Evolutionary conservation across 257 asterid genomes (phyloP), one percentile per base, ranked within the genome.

Genomic region (Gentiana dahurica): DNA sequence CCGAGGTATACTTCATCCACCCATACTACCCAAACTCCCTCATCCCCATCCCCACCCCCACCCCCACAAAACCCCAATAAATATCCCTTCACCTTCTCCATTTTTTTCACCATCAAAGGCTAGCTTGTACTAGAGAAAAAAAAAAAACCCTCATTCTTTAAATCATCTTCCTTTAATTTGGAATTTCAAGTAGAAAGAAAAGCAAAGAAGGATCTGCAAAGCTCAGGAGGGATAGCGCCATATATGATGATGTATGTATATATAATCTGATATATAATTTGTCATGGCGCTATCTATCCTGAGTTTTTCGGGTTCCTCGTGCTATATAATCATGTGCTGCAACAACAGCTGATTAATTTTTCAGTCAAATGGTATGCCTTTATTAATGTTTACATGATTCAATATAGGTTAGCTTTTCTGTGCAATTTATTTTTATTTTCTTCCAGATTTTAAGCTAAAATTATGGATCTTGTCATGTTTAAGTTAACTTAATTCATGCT

Each of bases 141-240:
- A 10, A 11, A 24, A 15, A 34, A 60, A 36, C 53, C 12, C 36
- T 12, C 34, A 34, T 65, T 45, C 39, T 2, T 1, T 11, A 45
- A 34, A 11, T 5, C 38, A n/a, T 50, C 12, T 50, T 3, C 8
- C 12, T 1, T 41, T 3, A 32, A 35, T 47, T 3, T 65, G 15
- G n/a, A 51, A 12, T 41, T 43, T 46, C 43, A 41, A 41, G 24
- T 5, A 10, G 5, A 41, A 47, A 36, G 6, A 39, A 60, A 49
- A 65, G 79, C 76, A 57, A 36, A 15, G 81, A 53, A 77, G 83
- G 80, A 80, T 68, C 93, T 61, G 73, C 75, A 55, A 86, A 83
- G 95, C 95, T 86, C 95, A 86, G 93, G 95, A 86, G 95, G 95
- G 95, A 86, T 86, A 86, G 95, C 95, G 79, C 93, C 95, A 65